Base-by-base conservation (phyloP, 2,329 filamentous ascomycete genomes). In the Phaeosphaeriaceae sp. region DNA sequence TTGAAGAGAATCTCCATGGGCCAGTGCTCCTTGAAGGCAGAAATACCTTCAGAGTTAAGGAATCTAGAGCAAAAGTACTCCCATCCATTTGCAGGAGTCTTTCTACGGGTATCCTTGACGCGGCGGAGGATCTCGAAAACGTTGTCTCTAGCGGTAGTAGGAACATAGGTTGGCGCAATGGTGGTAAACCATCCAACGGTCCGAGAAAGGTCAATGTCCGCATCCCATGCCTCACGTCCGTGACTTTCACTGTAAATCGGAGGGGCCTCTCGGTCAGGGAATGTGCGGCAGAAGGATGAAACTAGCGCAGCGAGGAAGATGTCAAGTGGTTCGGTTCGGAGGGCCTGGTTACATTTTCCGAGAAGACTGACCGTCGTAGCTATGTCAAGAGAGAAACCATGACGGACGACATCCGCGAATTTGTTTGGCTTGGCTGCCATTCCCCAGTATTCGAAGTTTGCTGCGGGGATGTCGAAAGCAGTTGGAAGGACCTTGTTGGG, bases 231-330 rank as follows among this genome's bases (percentile, higher is more conserved):
- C 32, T 67, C 61, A n/a, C 63, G 48, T 13, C 63, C 63, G 17
- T 66, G 63, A 6, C 51, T 48, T 42, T 65, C 63, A 12, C 32
- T 48, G 32, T 45, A 63, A 2, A 67, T 11, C 1, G 77, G 74
- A 0, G 82, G 83, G 0, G 73, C 61, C 0, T 51, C 42, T 9
- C 82, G 74, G 42, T 85, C 81, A 67, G 28, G 20, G 28, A 17
- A 84, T 66, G 0, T 80, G 79, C 41, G 74, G 78, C 1, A 82
- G 53, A 79, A 79, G 0, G 76, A 73, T 39, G 74, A 42, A 6
- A 62, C 29, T 7, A 68, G 42, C 6, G 55, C 54, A 3, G 63
- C 54, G 1, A 63, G 46, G 6, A 70, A 46, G n/a, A 69, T 42
- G 15, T 70, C 67, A 2, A 64, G 40, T 0, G 77, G 70, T 32